Evolutionary conservation across 2,329 filamentous ascomycete genomes (phyloP).

Genomic region (Grosmannia huntii): DNA sequence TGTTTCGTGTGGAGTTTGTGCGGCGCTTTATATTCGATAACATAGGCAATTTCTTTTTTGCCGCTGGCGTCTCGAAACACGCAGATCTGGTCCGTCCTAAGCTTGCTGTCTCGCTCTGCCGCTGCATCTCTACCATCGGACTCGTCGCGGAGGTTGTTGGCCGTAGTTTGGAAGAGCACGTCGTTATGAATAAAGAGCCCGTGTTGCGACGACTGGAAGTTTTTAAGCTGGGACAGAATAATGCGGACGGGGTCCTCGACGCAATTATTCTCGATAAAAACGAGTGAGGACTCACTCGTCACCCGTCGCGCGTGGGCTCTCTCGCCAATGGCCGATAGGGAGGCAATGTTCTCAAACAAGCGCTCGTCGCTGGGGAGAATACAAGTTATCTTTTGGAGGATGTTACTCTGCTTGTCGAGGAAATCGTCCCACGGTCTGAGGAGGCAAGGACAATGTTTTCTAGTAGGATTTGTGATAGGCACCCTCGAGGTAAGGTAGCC

Average conservation of each 20-base stretch:
- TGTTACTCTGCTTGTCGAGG: constrained; percentile 10
- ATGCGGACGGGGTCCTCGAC: constrained; percentile 5
- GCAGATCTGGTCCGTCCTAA: constrained; percentile 23
- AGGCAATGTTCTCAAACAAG: constrained; percentile 16
- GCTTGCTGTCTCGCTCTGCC: constrained; percentile 8
- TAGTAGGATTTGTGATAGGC: constrained; percentile 17
- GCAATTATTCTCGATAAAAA: constrained; percentile 13
- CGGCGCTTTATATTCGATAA: constrained; percentile 33
- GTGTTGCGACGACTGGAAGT: background rate
- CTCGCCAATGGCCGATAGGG: constrained; percentile 14
- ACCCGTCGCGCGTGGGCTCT: constrained; percentile 11
- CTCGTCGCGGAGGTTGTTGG: constrained; percentile 3
- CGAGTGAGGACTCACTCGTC: constrained; percentile 13
- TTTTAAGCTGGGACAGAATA: constrained; percentile 2
- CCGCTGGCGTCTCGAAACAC: constrained; percentile 11
- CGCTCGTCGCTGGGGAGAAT: constrained; percentile 12
- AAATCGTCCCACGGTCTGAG: constrained; percentile 20
- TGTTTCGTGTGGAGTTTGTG: constrained; percentile 31
- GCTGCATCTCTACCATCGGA: background rate
- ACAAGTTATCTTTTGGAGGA: constrained; percentile 13
- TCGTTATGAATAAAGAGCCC: constrained; percentile 15
- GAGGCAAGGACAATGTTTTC: constrained; percentile 18
- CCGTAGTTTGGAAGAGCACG: constrained; percentile 14
- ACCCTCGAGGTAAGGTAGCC: constrained; percentile 15
- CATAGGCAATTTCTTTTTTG: constrained; percentile 15